A percentile compares a stretch with the other conserved stretches of the same genome.
Conservation (phyloP, 768 basidiomycete genomes). For the Naganishia kalamii region DNA sequence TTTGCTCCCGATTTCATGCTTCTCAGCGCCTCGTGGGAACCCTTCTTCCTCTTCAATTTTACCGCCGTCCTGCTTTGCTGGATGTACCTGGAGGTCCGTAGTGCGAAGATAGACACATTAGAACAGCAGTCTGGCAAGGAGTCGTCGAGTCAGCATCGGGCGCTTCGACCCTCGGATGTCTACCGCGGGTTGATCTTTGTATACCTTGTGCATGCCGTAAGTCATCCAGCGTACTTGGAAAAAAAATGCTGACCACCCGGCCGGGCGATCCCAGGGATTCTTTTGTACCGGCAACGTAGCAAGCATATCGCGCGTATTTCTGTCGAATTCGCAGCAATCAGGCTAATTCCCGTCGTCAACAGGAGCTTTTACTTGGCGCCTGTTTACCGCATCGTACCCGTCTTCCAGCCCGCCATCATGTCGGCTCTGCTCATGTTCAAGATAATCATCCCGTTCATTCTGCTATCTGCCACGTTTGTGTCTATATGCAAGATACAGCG, state of each 20-base stretch:
- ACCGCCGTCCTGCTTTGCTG: conserved; percentile 60
- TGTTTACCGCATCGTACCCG: conserved; percentile 76
- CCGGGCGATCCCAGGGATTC: neutral
- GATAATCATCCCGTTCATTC: conserved; percentile 70
- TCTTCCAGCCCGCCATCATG: conserved; percentile 83
- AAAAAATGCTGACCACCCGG: conserved; percentile 31
- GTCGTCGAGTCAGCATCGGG: neutral
- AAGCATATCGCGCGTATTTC: conserved; percentile 60
- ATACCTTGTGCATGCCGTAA: conserved; percentile 71
- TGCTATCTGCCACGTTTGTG: conserved; percentile 64
- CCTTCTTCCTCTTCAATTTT: conserved; percentile 69
- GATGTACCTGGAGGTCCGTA: conserved; percentile 59
- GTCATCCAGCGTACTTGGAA: conserved; percentile 74
- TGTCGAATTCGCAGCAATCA: neutral
- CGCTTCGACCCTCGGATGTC: conserved; percentile 3
- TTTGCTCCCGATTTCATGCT: conserved; percentile 71
- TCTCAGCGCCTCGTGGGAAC: conserved; percentile 74
- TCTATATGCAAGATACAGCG: conserved; percentile 61
- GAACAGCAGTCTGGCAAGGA: neutral
- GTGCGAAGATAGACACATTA: neutral
- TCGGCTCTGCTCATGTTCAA: conserved; percentile 68
- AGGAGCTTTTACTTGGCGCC: conserved; percentile 81
- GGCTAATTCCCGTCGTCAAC: neutral
- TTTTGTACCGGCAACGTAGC: conserved; percentile 55
- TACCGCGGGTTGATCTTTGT: conserved; percentile 64